Evolutionary conservation across 768 basidiomycete genomes (phyloP), one percentile per base, ranked within the genome.

Genomic region (Neoboletus brunneissimus): DNA sequence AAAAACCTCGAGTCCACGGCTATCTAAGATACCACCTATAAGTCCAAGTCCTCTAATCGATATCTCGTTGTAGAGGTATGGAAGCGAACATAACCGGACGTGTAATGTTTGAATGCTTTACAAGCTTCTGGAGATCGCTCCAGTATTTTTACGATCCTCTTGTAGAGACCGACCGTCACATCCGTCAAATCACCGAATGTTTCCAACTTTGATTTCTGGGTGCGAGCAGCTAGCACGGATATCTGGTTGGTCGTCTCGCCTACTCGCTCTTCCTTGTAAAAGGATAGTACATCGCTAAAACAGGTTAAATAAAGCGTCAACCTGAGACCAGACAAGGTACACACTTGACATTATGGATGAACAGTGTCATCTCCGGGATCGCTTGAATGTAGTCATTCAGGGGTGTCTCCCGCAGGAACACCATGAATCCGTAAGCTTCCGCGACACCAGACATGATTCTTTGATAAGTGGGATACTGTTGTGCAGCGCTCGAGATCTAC

Each of bases 21-120:
- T 35, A 6, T 35, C 15, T 22, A 5, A 43, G 12, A 23, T 1
- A 13, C 16, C 8, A 4, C 18, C 43, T 59, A 56, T 43, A 58
- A 32, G 15, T 46, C 27, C 53, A 64, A 57, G 31, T 71, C 71
- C 18, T 50, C 56, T 13, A 72, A 42, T 11, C 22, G 57, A 35
- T 73, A 73, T 15, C 72, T 63, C n/a, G n/a, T 7, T 1, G 31
- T 38, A 0, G 72, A 67, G 4, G 67, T 63, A 53, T 73, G 72
- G 22, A 67, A 72, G 6, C 46, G 38, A 38, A 70, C 51, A 48
- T 65, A 73, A 35, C 71, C 68, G 6, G 54, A 56, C 3, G 52
- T 53, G 34, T 55, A 70, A 2, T 12, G 5, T 16, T 27, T 46
- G 13, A 65, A 70, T 0, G 60, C 56, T 18, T 66, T 54, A 31